Evolutionary conservation across 2,329 filamentous ascomycete species (phyloP).

Genomic region (Fusarium tricinctum): DNA sequence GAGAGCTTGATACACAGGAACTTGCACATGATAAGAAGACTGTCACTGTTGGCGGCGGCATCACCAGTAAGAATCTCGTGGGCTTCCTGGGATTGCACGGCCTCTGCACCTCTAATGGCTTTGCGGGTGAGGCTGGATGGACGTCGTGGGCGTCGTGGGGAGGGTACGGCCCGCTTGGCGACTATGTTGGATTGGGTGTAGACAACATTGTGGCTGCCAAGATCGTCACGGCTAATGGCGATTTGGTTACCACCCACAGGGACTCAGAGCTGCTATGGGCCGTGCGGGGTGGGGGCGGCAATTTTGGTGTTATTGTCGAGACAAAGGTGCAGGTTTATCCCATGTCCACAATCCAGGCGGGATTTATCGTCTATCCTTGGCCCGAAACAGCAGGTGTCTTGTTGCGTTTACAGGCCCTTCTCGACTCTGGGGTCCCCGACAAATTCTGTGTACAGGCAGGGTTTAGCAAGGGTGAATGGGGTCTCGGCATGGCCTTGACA

Average conservation of each 20-base stretch:
- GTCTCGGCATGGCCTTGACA: conserved; percentile 12
- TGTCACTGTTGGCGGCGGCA: conserved; percentile 39
- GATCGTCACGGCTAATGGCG: conserved; percentile 30
- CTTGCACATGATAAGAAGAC: conserved; percentile 43
- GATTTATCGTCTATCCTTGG: conserved; percentile 13
- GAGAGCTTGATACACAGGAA: conserved; percentile 17
- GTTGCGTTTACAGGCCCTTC: conserved; percentile 4
- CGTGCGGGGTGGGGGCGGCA: conserved; percentile 37
- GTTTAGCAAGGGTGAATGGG: conserved; percentile 13
- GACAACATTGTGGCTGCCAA: conserved; percentile 37
- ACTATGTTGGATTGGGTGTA: conserved; percentile 33
- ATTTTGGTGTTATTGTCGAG: conserved; percentile 35
- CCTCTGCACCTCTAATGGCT: conserved; percentile 37
- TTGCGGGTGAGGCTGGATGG: conserved; percentile 29
- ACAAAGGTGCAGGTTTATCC: conserved; percentile 36
- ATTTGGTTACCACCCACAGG: conserved; percentile 17
- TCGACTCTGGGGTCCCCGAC: conserved; percentile 9
- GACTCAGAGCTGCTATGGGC: conserved; percentile 39
- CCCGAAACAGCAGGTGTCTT: conserved; percentile 4
- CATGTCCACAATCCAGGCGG: conserved; percentile 9
- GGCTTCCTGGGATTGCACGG: conserved; percentile 23
- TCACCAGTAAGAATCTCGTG: conserved; percentile 21
- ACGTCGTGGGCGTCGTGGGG: conserved; percentile 38
- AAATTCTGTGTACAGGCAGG: conserved; percentile 7
- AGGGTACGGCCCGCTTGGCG: conserved; percentile 33